A percentile compares a stretch with the other conserved stretches of the same genome.
phyloP scores from a whole-genome alignment of 2,329 filamentous ascomycete species.

The Didymella keratinophila region DNA sequence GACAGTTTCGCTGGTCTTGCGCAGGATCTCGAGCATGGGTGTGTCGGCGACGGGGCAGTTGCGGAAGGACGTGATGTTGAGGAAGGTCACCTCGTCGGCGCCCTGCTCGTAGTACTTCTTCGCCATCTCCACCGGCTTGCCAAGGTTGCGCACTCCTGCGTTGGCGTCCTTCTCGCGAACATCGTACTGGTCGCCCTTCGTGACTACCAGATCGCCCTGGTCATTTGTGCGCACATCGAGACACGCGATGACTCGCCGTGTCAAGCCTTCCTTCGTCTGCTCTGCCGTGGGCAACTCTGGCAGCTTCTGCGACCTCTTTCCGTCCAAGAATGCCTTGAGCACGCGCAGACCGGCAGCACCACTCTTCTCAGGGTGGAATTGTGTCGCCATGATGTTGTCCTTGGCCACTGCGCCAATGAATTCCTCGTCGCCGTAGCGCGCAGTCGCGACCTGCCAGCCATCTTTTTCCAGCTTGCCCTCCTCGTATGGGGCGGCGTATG shows the following conservation, averaged over 20 bases:
- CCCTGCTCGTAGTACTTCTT: slow-evolving; percentile 94
- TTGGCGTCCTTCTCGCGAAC: slow-evolving; percentile 82
- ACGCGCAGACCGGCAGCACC: slow-evolving; percentile 87
- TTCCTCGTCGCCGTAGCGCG: slow-evolving; percentile 83
- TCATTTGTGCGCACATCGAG: slow-evolving; percentile 96
- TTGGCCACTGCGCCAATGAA: slow-evolving; percentile 91
- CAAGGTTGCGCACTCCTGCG: slow-evolving; percentile 83
- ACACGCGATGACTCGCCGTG: slow-evolving; percentile 92
- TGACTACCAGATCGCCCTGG: slow-evolving; percentile 92
- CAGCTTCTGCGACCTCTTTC: slow-evolving; percentile 66
- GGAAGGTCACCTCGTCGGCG: slow-evolving; percentile 94
- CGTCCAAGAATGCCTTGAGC: slow-evolving; percentile 85
- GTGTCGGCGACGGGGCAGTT: slow-evolving; percentile 91
- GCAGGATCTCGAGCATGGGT: slow-evolving; percentile 94
- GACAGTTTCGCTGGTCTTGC: slow-evolving; percentile 84
- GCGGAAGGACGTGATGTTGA: slow-evolving; percentile 98
- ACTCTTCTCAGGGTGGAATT: slow-evolving; percentile 98
- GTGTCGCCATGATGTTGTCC: slow-evolving; percentile 86
- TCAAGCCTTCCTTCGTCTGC: slow-evolving; percentile 71
- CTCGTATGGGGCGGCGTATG: slow-evolving; percentile 82
- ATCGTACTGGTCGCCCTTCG: slow-evolving; percentile 98
- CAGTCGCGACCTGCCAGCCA: slow-evolving; percentile 93
- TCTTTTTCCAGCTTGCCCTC: slow-evolving; percentile 76
- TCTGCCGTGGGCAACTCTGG: slow-evolving; percentile 44
- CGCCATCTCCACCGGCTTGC: slow-evolving; percentile 96